Conservation (phyloP, 2,329 filamentous ascomycete genomes). For the Sporothrix dimorphospora region DNA sequence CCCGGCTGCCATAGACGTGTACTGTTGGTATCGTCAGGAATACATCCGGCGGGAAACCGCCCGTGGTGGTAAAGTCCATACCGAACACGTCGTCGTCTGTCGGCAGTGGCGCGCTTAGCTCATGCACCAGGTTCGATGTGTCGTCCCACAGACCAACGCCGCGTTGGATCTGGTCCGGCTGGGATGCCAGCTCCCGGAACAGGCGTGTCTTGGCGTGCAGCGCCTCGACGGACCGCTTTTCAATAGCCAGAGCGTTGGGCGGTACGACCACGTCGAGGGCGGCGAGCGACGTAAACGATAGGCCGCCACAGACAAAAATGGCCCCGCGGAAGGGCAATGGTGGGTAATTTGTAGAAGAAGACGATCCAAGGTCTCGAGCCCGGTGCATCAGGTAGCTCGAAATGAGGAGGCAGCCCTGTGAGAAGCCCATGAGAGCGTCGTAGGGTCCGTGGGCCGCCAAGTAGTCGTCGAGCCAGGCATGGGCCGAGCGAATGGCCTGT, state of each 20-base stretch:
- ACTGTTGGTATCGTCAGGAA: conserved; percentile 43
- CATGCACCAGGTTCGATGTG: conserved; percentile 40
- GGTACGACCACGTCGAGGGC: conserved; percentile 44
- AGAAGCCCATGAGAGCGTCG: conserved; percentile 45
- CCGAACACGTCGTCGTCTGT: conserved; percentile 41
- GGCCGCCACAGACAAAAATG: conserved; percentile 46
- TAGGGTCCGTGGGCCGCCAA: conserved; percentile 42
- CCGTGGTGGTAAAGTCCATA: conserved; percentile 40
- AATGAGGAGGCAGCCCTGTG: conserved; percentile 46
- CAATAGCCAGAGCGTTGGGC: conserved; percentile 39
- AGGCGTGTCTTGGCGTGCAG: conserved; percentile 38
- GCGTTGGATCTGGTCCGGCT: conserved; percentile 37
- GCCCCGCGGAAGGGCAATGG: conserved; percentile 45
- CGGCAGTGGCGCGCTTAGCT: conserved; percentile 37
- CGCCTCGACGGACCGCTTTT: conserved; percentile 36
- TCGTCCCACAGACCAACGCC: conserved; percentile 44
- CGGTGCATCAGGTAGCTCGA: conserved; percentile 47
- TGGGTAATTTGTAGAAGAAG: conserved; percentile 30
- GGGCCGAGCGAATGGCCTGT: conserved; percentile 42
- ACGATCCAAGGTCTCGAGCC: conserved; percentile 38
- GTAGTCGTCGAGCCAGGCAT: conserved; percentile 44
- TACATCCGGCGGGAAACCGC: conserved; percentile 39
- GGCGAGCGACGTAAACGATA: conserved; percentile 43
- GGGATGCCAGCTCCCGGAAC: conserved; percentile 36
- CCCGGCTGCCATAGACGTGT: conserved; percentile 44